A percentile compares a stretch with the other conserved stretches of the same genome.
phyloP scores from a whole-genome alignment of 257 asterid species.

The Cinchona pubescens region DNA sequence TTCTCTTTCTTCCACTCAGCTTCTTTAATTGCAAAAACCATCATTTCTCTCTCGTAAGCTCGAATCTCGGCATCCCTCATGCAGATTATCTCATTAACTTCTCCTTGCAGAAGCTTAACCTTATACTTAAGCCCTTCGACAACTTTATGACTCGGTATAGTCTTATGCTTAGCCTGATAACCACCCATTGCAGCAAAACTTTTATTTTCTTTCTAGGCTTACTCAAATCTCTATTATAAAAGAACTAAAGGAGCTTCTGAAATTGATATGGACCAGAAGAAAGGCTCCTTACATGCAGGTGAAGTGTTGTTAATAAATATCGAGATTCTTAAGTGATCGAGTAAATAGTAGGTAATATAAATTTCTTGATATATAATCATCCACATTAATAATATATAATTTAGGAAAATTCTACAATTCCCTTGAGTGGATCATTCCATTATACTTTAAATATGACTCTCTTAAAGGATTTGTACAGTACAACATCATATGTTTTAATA shows the following conservation, averaged over 20 bases:
- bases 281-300: conserved; percentile 7
- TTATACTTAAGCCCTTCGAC: conserved; percentile 57
- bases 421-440: no score
- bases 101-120: conserved; percentile 49
- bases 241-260: conserved; percentile 3
- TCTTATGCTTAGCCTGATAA: conserved; percentile 43
- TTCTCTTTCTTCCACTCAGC: conserved; percentile 74
- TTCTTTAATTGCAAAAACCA: conserved; percentile 62
- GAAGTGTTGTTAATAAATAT: neutral
- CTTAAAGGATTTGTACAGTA: no score
- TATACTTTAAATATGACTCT: no score
- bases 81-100: conserved; percentile 58
- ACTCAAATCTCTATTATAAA: neutral
- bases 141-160: conserved; percentile 27
- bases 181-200: conserved; percentile 46
- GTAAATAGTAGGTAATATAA: no score
- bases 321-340: no score
- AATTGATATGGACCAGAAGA: neutral
- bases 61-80: conserved; percentile 60
- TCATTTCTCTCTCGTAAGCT: conserved; percentile 52
- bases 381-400: no score
- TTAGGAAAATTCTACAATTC: no score
- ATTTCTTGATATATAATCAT: no score
- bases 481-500: no score
- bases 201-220: neutral